A percentile compares a stretch with the other conserved stretches of the same genome.
Conservation (phyloP, 805 yeast genomes). For the Wickerhamiella brachini region DNA sequence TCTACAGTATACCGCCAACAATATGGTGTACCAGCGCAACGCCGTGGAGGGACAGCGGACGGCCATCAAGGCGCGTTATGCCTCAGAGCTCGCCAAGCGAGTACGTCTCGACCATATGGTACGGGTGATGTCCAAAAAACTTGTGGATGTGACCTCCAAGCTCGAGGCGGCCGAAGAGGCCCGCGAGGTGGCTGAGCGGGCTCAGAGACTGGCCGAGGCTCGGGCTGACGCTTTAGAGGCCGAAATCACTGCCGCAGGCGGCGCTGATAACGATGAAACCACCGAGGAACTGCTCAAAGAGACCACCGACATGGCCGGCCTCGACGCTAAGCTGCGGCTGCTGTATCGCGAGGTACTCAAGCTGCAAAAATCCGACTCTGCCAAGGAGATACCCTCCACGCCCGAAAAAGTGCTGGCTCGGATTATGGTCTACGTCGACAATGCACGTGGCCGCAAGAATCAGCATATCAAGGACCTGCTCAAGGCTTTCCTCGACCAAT, state of each 20-base stretch:
- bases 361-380: slow-evolving; percentile 5
- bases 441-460: slow-evolving; percentile 3
- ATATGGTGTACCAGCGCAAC: slow-evolving; percentile 3
- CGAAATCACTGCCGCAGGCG: not conserved
- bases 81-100: slow-evolving; percentile 5
- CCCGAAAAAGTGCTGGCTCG: slow-evolving; percentile 7
- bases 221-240: not conserved
- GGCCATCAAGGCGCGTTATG: slow-evolving; percentile 8
- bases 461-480: slow-evolving; percentile 7
- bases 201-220: not conserved
- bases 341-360: slow-evolving; percentile 5
- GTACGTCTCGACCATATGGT: slow-evolving; percentile 9
- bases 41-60: slow-evolving; percentile 5
- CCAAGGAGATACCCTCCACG: slow-evolving; percentile 4
- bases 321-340: slow-evolving; percentile 6
- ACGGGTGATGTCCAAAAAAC: slow-evolving; percentile 5
- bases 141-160: slow-evolving; percentile 2
- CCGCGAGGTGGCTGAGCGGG: not conserved
- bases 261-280: not conserved
- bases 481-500: slow-evolving; percentile 5
- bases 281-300: not conserved
- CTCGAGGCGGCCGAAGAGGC: slow-evolving; percentile 1
- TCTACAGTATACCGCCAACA: not conserved
- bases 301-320: slow-evolving; percentile 2
- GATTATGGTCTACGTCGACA: slow-evolving; percentile 5